A percentile compares a stretch with the other conserved stretches of the same genome.
These are phyloP conservation scores for Amylostereum areolatum DNA, from an alignment of 1,284 basidiomycete genomes.

Conservation along the genomic window DNA sequence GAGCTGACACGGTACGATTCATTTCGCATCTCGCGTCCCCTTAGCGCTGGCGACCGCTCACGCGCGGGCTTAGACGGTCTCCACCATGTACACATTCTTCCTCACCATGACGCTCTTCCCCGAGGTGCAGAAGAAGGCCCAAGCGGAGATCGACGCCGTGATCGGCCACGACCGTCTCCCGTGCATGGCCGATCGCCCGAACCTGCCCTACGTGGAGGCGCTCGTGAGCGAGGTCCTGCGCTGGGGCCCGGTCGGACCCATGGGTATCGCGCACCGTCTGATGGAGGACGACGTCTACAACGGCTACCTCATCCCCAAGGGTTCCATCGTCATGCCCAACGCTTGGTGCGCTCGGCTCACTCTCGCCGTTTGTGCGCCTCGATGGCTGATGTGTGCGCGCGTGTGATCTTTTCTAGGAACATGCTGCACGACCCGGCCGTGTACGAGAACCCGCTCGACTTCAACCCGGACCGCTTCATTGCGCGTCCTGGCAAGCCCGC, in stretches of 20 bases:
- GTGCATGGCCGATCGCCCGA: slow-evolving; percentile 16
- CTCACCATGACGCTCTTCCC: slow-evolving; percentile 24
- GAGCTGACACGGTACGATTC: neutral
- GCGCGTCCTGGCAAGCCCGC: slow-evolving; percentile 1
- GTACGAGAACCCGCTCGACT: slow-evolving; percentile 9
- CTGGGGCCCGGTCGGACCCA: slow-evolving; percentile 15
- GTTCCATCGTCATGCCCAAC: slow-evolving; percentile 10
- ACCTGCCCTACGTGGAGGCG: slow-evolving; percentile 25
- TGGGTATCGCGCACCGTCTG: slow-evolving; percentile 10
- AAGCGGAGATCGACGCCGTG: slow-evolving; percentile 23
- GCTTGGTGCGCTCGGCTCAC: slow-evolving; percentile 7
- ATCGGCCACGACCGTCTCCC: slow-evolving; percentile 21
- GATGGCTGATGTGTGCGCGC: neutral
- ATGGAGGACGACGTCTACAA: slow-evolving; percentile 12
- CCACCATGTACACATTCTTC: slow-evolving; percentile 21
- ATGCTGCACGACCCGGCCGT: slow-evolving; percentile 9
- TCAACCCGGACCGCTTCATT: slow-evolving; percentile 13
- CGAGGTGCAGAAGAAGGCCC: slow-evolving; percentile 22
- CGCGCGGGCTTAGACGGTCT: slow-evolving; percentile 15
- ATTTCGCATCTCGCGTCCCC: neutral
- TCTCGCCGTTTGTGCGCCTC: neutral
- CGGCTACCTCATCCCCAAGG: slow-evolving; percentile 12
- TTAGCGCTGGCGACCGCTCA: neutral
- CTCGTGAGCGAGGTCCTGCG: slow-evolving; percentile 22
- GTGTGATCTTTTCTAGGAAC: neutral